phyloP scores from a whole-genome alignment of 805 yeast species.

The Sporopachydermia lactativora region DNA sequence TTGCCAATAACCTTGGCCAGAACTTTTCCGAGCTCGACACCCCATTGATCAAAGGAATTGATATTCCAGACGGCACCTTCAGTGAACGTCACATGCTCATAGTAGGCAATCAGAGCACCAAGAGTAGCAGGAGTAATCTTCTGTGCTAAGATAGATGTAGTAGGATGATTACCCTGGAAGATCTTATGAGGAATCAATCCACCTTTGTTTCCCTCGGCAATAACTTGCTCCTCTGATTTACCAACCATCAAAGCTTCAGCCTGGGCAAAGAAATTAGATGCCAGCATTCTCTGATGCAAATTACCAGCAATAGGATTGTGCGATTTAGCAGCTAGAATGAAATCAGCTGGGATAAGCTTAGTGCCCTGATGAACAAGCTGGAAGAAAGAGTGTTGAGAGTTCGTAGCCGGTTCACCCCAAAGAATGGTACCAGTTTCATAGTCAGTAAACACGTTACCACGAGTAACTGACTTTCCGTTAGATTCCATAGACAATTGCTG shows the following conservation, averaged over 20 bases:
- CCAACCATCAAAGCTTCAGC: constrained; percentile 97
- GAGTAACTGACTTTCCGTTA: constrained; percentile 94
- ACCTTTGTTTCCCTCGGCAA: constrained; percentile 81
- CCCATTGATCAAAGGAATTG: constrained; percentile 99
- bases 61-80: constrained; percentile 99
- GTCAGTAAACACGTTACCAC: constrained; percentile 80
- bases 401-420: constrained; percentile 98
- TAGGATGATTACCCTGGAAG: constrained; percentile 97
- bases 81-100: constrained; percentile 92
- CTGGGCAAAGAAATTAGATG: constrained; percentile 98
- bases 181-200: constrained; percentile 88
- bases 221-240: constrained; percentile 70
- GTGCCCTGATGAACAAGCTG: constrained; percentile 99
- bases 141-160: constrained; percentile 92
- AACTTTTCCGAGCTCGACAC: constrained; percentile 97
- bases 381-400: constrained; percentile 99
- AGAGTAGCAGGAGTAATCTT: constrained; percentile 92
- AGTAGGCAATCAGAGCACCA: constrained; percentile 94
- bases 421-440: constrained; percentile 93
- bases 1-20: constrained; percentile 91
- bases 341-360: constrained; percentile 92
- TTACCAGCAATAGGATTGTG: constrained; percentile 94
- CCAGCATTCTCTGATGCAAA: constrained; percentile 94
- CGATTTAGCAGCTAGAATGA: constrained; percentile 91
- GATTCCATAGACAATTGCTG: constrained; percentile 99